Conservation (phyloP, 2,329 filamentous ascomycete species). For the Byssochlamys sp. region DNA sequence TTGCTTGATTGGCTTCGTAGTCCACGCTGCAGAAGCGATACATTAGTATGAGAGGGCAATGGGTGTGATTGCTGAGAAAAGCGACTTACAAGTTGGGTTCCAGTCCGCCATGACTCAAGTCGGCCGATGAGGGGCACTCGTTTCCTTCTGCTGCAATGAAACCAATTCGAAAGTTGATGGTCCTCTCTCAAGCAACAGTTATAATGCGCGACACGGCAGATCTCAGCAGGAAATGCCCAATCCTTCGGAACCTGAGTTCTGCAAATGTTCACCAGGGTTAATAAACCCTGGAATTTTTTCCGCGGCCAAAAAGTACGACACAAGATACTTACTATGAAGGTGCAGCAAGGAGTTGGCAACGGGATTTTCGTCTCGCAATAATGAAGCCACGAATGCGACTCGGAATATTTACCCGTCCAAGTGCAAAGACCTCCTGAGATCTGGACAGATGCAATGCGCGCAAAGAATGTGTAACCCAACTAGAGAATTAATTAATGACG, state of each 20-base stretch:
- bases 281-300: background rate
- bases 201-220: background rate
- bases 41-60: background rate
- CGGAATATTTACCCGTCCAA: background rate
- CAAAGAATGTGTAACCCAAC: background rate
- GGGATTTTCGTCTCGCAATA: background rate
- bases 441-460: background rate
- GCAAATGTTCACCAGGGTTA: background rate
- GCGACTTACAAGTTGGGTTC: conserved; percentile 20
- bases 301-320: background rate
- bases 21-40: conserved; percentile 27
- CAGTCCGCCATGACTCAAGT: conserved; percentile 17
- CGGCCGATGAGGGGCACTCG: background rate
- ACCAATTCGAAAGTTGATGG: background rate
- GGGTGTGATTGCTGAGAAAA: background rate
- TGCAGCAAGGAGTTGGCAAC: background rate
- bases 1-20: conserved; percentile 37
- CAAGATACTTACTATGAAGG: background rate
- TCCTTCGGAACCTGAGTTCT: background rate
- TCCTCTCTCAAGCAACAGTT: background rate
- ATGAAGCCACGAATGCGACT: background rate
- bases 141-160: background rate
- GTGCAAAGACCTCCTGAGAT: background rate
- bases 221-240: background rate
- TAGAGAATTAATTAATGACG: background rate